phyloP scores from a whole-genome alignment of 2,329 filamentous ascomycete genomes.

The Penicillium italicum region DNA sequence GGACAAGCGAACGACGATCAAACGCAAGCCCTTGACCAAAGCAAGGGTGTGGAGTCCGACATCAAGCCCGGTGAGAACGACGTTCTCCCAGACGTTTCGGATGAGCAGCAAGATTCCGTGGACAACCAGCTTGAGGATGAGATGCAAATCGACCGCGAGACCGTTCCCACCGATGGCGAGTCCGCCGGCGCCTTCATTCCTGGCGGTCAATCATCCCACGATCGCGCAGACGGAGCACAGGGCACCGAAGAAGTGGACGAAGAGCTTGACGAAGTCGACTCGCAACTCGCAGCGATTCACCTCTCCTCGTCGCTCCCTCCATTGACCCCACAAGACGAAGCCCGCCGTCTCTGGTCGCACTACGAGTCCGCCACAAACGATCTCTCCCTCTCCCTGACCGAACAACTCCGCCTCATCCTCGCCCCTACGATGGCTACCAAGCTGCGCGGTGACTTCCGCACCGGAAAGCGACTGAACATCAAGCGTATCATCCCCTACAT shows the following conservation, averaged over 20 bases:
- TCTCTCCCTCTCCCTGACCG: slow-evolving; percentile 83
- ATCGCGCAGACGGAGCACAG: slow-evolving; percentile 25
- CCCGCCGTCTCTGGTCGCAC: slow-evolving; percentile 75
- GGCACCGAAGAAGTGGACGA: slow-evolving; percentile 45
- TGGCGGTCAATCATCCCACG: slow-evolving; percentile 42
- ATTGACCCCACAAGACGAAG: slow-evolving; percentile 51
- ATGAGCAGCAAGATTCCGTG: slow-evolving; percentile 38
- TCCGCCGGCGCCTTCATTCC: slow-evolving; percentile 52
- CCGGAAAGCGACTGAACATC: slow-evolving; percentile 96
- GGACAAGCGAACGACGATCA: slow-evolving; percentile 86
- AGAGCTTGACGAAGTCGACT: slow-evolving; percentile 48
- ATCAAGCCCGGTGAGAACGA: slow-evolving; percentile 54
- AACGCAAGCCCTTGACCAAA: slow-evolving; percentile 77
- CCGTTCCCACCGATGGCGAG: slow-evolving; percentile 38
- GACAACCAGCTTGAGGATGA: slow-evolving; percentile 49
- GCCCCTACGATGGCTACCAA: slow-evolving; percentile 93
- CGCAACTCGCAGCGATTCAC: slow-evolving; percentile 67
- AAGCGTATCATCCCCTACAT: slow-evolving; percentile 99
- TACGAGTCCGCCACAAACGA: slow-evolving; percentile 82
- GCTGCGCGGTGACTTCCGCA: slow-evolving; percentile 92
- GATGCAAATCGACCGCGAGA: slow-evolving; percentile 39
- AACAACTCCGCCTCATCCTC: slow-evolving; percentile 92
- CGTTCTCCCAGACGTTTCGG: slow-evolving; percentile 53
- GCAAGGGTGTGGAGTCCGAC: slow-evolving; percentile 75
- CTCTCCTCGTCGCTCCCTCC: slow-evolving; percentile 52